A percentile compares a stretch with the other conserved stretches of the same genome.
Evolutionary conservation across 192 early-diverging fungal genomes (phyloP).

Genomic region (Phlyctochytrium planicorne): DNA sequence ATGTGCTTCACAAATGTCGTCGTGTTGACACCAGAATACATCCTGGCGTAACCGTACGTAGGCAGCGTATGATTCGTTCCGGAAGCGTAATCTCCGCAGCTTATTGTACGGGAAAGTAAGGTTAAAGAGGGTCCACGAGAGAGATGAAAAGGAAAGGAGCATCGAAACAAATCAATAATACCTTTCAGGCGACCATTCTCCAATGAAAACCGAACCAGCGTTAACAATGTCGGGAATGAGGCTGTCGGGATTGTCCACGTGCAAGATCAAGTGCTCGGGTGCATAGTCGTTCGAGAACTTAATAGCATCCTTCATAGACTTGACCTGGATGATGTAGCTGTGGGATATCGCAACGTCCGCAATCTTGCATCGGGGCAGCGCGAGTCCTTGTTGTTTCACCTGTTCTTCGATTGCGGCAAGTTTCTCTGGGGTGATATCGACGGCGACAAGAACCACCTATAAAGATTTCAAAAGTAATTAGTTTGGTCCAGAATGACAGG

Average conservation of each 20-base stretch:
- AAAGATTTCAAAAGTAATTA: conserved; percentile 77
- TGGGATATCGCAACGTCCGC: conserved; percentile 86
- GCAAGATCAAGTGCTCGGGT: conserved; percentile 97
- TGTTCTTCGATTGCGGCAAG: conserved; percentile 75
- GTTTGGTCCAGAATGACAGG: too few species aligned
- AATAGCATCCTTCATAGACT: conserved; percentile 74
- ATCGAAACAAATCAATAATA: conserved; percentile 31
- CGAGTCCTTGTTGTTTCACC: conserved; percentile 78
- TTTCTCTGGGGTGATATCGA: conserved; percentile 65
- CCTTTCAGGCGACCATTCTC: conserved; percentile 93
- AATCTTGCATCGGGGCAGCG: conserved; percentile 85
- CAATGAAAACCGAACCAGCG: conserved; percentile 98
- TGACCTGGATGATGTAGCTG: conserved; percentile 73
- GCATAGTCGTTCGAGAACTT: conserved; percentile 95
- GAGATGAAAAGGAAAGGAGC: not conserved
- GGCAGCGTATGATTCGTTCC: conserved; percentile 99
- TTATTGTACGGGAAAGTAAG: conserved; percentile 17
- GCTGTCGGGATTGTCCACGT: conserved; percentile 72
- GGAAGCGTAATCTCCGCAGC: conserved; percentile 98
- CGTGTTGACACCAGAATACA: conserved; percentile 99
- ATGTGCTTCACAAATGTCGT: conserved; percentile 97
- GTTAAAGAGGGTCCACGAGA: conserved; percentile 7
- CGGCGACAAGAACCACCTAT: conserved; percentile 92
- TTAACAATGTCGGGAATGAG: conserved; percentile 70
- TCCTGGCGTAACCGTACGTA: conserved; percentile 96